phyloP scores from a whole-genome alignment of 2,329 filamentous ascomycete species.

The Sporothrix variecibatus region DNA sequence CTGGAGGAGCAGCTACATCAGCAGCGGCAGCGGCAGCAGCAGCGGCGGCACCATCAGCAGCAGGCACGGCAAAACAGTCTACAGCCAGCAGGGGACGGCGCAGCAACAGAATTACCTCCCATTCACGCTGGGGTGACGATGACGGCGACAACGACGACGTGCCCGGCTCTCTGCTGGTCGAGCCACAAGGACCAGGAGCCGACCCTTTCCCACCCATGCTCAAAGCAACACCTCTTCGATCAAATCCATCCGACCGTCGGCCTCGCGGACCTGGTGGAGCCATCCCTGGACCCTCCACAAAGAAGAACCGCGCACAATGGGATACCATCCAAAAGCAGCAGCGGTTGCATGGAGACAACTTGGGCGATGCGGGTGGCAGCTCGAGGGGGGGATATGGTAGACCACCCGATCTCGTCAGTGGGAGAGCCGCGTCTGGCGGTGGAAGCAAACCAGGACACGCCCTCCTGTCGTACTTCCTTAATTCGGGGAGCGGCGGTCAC shows the following conservation, averaged over 20 bases:
- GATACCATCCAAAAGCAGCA: constrained; percentile 56
- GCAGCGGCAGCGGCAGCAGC: background rate
- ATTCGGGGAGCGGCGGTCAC: constrained; percentile 6
- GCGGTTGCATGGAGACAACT: constrained; percentile 47
- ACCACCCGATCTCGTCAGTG: constrained; percentile 28
- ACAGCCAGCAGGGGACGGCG: background rate
- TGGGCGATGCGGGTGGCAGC: constrained; percentile 33
- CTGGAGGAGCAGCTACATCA: background rate
- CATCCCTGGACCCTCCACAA: constrained; percentile 47
- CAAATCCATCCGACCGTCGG: constrained; percentile 19
- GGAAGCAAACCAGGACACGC: constrained; percentile 24
- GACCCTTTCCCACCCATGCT: constrained; percentile 29
- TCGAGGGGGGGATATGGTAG: constrained; percentile 35
- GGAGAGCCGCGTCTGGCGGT: background rate
- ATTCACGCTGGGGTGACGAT: constrained; percentile 44
- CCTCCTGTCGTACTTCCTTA: constrained; percentile 30
- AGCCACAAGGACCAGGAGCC: constrained; percentile 39
- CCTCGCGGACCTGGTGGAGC: constrained; percentile 31
- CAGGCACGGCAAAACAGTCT: background rate
- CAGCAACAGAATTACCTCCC: background rate
- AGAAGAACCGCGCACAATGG: constrained; percentile 55
- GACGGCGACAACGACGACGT: constrained; percentile 64
- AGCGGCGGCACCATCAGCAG: background rate
- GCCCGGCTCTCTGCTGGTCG: constrained; percentile 63
- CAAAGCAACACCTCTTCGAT: constrained; percentile 33